Base-by-base conservation (phyloP, 768 basidiomycete species). In the Leccinum fibrillosum region DNA sequence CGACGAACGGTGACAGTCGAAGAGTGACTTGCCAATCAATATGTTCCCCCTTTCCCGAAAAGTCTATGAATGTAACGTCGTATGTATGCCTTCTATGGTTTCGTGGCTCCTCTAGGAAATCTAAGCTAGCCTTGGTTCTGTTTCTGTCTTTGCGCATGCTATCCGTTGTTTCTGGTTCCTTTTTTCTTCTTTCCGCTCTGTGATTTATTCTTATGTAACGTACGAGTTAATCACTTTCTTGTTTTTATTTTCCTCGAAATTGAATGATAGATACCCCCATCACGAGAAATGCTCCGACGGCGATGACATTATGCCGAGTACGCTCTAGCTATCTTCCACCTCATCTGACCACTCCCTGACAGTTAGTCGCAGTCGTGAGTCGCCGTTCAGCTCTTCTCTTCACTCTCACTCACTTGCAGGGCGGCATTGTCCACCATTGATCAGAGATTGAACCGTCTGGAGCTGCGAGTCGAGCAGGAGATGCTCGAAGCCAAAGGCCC, bases 1-100 rank as follows among this genome's bases (percentile, higher is more conserved):
- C 65, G 63, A 52, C 66, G 71, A 42, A 53, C 52, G 4, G 52
- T 68, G 25, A 3, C 42, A n/a, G 4, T 59, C 5, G 72, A 74
- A 56, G 69, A 70, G 3, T 62, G 30, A 69, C n/a, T 17, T 48
- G 0, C 21, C 4, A 28, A 26, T 44, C 17, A 15, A n/a, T 2
- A 32, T 52, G 12, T 39, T 26, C 13, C n/a, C 15, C 51, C 7
- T 32, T 30, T 25, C 15, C 30, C 17, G 23, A 19, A 50, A 19
- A 6, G 11, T 35, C 26, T 47, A 55, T 49, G 57, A 55, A 19
- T 7, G 11, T 53, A 26, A 53, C 13, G n/a, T 42, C 34, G n/a
- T 53, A 55, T 34, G 55, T 56, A 56, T 35, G 57, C 52, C 37
- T 8, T 21, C 26, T 44, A 45, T 34, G 55, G 45, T 47, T 52